Base-by-base conservation (phyloP, 2,329 filamentous ascomycete species). In the Fusarium sp. region DNA sequence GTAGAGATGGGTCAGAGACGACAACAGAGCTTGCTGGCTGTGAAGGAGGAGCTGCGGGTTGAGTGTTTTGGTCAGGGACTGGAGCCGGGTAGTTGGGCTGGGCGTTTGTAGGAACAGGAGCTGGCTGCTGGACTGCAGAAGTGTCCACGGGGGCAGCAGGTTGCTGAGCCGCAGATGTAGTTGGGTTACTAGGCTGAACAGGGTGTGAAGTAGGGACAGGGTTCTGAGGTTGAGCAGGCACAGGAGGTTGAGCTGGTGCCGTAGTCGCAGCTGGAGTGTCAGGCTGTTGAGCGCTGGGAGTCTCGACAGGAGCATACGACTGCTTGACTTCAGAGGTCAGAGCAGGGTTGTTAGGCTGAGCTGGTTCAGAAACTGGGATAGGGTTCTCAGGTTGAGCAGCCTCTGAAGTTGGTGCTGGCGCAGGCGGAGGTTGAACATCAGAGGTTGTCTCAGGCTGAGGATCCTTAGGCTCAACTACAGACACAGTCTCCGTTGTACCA, bases 401-500 rank as follows among this genome's bases (percentile, higher is more conserved):
- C 19, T 56, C 56, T 12, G 70, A 68, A 24, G 59, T 61, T 19
- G 63, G 43, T 8, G 23, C 56, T 17, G 63, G 43, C 7, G 28
- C 53, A 24, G 56, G 55, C 28, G 63, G 59, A 23, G 26, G 42
- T 43, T 65, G 60, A 40, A 24, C 49, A 8, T 42, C 51, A 39
- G 64, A 57, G 14, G 64, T 61, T 26, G 53, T 58, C 34, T 44
- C 36, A 15, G 43, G 23, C 6, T 44, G 42, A 4, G 70, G 63
- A 5, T 59, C 43, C 7, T 53, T 30, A 12, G 70, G 70, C n/a
- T 72, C 44, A 17, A 23, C 53, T 20, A 71, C 54, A 40, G 70
- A 67, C 46, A 68, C 64, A 7, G 57, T 64, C 40, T 48, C 20
- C 24, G 68, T 71, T 9, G 57, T 68, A n/a, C 32, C 54, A 14